These are phyloP conservation scores for Phlebopus sp. DNA, from an alignment of 1,284 basidiomycete genomes.

Conservation along the genomic window DNA sequence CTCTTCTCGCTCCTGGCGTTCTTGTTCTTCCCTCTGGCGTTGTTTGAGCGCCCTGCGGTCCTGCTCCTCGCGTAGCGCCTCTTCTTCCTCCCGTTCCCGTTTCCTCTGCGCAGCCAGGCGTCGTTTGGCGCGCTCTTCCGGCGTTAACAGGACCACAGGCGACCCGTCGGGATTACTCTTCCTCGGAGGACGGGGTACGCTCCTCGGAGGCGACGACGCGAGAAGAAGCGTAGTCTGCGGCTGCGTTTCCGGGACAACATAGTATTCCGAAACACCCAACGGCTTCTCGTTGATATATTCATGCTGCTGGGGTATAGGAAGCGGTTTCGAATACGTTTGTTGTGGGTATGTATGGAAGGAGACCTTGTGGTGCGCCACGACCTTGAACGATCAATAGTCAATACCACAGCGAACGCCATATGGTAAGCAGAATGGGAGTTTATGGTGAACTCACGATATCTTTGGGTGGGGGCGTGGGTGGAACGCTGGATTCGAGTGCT, in stretches of 20 bases:
- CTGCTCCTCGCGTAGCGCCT: constrained; percentile 48
- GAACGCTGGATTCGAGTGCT: constrained; percentile 4
- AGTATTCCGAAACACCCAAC: neutral
- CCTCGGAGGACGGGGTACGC: constrained; percentile 4
- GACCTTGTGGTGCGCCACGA: neutral
- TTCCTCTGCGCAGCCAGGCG: constrained; percentile 40
- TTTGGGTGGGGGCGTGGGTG: constrained; percentile 25
- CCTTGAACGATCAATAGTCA: neutral
- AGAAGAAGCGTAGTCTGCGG: neutral
- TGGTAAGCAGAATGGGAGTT: no score
- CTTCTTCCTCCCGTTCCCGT: constrained; percentile 47
- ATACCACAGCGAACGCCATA: constrained; percentile 1
- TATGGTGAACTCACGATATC: constrained; percentile 10
- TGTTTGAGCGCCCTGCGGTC: constrained; percentile 46
- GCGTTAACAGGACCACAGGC: constrained; percentile 18
- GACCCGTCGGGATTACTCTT: constrained; percentile 6
- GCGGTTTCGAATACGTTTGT: constrained; percentile 20
- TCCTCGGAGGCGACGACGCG: constrained; percentile 6
- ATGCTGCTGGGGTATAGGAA: constrained; percentile 17
- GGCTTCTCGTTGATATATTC: constrained; percentile 5
- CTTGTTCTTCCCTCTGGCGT: constrained; percentile 45
- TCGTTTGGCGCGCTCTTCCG: constrained; percentile 43
- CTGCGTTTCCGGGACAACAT: neutral
- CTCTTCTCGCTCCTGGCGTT: constrained; percentile 47
- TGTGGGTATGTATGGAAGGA: neutral